phyloP scores from a whole-genome alignment of 257 asterid genomes.

The Jaltomata sinuosa region DNA sequence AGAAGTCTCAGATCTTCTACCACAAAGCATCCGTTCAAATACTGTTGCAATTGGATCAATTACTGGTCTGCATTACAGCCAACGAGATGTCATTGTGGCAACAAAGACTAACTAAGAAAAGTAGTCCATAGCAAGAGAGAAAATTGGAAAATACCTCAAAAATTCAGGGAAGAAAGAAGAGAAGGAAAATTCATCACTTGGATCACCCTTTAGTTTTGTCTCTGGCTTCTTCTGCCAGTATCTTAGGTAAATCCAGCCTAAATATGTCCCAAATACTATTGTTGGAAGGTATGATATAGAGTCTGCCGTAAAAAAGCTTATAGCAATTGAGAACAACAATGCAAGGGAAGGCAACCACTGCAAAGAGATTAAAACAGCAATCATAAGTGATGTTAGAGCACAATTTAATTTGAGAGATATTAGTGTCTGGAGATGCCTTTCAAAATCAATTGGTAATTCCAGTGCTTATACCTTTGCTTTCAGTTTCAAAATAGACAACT shows the following conservation, averaged over 20 bases:
- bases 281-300: slow-evolving; percentile 71
- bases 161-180: slow-evolving; percentile 76
- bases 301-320: slow-evolving; percentile 67
- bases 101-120: background rate
- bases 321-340: slow-evolving; percentile 41
- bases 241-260: slow-evolving; percentile 89
- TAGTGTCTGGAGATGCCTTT: background rate
- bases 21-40: slow-evolving; percentile 64
- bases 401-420: background rate
- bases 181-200: slow-evolving; percentile 87
- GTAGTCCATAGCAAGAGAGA: background rate
- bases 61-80: slow-evolving; percentile 47
- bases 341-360: slow-evolving; percentile 93
- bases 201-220: slow-evolving; percentile 75
- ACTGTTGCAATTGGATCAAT: slow-evolving; percentile 69
- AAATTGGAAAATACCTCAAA: slow-evolving; percentile 32
- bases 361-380: slow-evolving; percentile 20
- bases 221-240: slow-evolving; percentile 81
- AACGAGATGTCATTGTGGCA: slow-evolving; percentile 9
- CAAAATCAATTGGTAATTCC: slow-evolving; percentile 6
- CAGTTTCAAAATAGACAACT: slow-evolving; percentile 56
- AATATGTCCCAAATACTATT: slow-evolving; percentile 65
- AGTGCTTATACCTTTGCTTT: slow-evolving; percentile 59
- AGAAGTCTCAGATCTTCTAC: slow-evolving; percentile 58
- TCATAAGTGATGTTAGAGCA: slow-evolving; percentile 5